phyloP scores from a whole-genome alignment of 1,284 basidiomycete genomes.

The Melanopsichium pennsylvanicum region DNA sequence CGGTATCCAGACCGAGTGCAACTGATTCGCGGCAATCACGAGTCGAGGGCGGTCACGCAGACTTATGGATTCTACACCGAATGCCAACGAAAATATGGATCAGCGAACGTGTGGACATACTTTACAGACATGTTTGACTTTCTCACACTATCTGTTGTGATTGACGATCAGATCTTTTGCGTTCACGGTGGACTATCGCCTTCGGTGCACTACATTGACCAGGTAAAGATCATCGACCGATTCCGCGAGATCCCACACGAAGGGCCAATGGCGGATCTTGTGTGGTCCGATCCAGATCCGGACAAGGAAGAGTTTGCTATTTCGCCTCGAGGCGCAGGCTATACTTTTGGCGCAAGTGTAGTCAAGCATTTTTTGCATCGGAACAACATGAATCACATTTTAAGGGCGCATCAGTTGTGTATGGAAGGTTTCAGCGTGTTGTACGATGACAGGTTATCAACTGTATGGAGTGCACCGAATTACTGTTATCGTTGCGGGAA shows the following conservation, averaged over 20 bases:
- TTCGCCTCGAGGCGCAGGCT: conserved; percentile 95
- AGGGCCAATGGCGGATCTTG: conserved; percentile 99
- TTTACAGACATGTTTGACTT: conserved; percentile 99
- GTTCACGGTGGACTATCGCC: conserved; percentile 97
- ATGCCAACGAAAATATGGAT: conserved; percentile 94
- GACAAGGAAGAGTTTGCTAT: conserved; percentile 99
- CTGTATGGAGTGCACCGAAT: conserved; percentile 98
- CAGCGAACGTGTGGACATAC: conserved; percentile 92
- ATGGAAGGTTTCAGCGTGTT: conserved; percentile 98
- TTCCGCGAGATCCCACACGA: conserved; percentile 99
- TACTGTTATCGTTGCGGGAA: conserved; percentile 99
- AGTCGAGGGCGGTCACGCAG: conserved; percentile 96
- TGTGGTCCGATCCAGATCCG: conserved; percentile 99
- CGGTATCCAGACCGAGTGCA: conserved; percentile 97
- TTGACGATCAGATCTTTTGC: conserved; percentile 99
- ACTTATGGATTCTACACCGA: conserved; percentile 99
- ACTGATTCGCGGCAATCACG: conserved; percentile 96
- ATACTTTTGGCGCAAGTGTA: conserved; percentile 97
- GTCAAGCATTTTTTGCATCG: conserved; percentile 91
- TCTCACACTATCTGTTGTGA: conserved; percentile 93
- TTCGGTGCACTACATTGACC: conserved; percentile 98
- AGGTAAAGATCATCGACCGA: conserved; percentile 98
- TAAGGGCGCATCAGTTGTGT: conserved; percentile 97
- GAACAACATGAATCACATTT: conserved; percentile 97
- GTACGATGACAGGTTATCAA: conserved; percentile 92